phyloP scores from a whole-genome alignment of 202 grass and related monocot species.

The Digitaria exilis region DNA sequence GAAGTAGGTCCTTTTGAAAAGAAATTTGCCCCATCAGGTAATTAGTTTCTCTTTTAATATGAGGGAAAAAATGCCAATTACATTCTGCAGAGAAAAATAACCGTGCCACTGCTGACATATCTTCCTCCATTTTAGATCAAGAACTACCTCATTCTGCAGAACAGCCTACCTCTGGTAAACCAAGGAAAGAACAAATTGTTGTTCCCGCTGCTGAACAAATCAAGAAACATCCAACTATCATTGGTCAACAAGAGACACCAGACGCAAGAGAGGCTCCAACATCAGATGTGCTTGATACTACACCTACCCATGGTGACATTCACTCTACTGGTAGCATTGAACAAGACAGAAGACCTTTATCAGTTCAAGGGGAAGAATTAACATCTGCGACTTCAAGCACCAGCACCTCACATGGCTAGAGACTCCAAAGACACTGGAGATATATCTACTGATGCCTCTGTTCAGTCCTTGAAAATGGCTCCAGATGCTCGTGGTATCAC shows the following conservation, averaged over 20 bases:
- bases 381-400: constrained; percentile 7
- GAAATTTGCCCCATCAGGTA: constrained; percentile 31
- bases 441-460: constrained; percentile 5
- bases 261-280: constrained; percentile 5
- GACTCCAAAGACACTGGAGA: neutral
- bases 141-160: constrained; percentile 2
- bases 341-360: constrained; percentile 5
- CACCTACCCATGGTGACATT: neutral
- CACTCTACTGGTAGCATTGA: neutral
- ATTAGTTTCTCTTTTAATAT: constrained; percentile 17
- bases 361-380: constrained; percentile 2
- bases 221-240: constrained; percentile 26
- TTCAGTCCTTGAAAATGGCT: neutral
- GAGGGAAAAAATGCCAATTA: neutral
- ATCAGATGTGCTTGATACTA: neutral
- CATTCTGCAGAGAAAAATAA: neutral
- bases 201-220: constrained; percentile 28
- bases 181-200: constrained; percentile 32
- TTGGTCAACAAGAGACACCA: constrained; percentile 3
- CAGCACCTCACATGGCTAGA: neutral
- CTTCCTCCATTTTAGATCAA: constrained; percentile 34
- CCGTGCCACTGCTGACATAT: constrained; percentile 18
- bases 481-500: neutral
- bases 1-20: constrained; percentile 11
- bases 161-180: neutral